phyloP scores from a whole-genome alignment of 2,329 filamentous ascomycete genomes.

The Scopulariopsis brevicaulis region DNA sequence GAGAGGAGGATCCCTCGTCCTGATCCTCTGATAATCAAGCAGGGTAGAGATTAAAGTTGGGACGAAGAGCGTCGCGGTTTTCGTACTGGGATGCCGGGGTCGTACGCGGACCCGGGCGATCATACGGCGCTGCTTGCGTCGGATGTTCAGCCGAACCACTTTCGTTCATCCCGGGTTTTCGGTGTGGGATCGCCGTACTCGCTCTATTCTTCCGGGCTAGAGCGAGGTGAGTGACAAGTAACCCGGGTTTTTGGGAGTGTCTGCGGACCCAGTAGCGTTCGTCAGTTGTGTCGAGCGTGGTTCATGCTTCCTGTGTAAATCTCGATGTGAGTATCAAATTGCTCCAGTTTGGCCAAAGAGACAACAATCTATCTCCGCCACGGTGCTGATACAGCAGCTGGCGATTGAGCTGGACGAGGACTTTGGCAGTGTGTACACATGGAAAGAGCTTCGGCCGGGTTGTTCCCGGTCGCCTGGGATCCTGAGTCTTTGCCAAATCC shows the following conservation, averaged over 20 bases:
- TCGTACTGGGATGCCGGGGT: background rate
- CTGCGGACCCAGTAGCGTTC: background rate
- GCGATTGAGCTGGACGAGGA: no score
- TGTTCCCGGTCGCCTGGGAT: no score
- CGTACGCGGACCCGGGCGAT: background rate
- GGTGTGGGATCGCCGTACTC: background rate
- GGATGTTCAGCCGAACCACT: background rate
- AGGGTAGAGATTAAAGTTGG: background rate
- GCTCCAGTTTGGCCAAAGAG: no score
- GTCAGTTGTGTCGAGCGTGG: no score
- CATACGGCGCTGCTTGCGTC: background rate
- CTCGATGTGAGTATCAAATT: no score
- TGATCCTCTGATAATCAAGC: background rate
- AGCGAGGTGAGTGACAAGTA: background rate
- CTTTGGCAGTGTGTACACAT: no score
- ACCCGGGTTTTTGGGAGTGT: background rate
- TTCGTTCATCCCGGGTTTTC: background rate
- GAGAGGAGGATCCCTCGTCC: background rate
- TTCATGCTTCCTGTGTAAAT: no score
- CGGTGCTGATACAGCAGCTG: no score
- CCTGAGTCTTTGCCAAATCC: no score
- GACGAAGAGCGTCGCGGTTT: background rate
- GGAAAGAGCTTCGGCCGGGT: no score
- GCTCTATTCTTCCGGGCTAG: background rate
- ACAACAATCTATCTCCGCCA: no score